These are phyloP conservation scores for Diospyros kaki DNA, from an alignment of 148 eudicot species.

Conservation along the genomic window DNA sequence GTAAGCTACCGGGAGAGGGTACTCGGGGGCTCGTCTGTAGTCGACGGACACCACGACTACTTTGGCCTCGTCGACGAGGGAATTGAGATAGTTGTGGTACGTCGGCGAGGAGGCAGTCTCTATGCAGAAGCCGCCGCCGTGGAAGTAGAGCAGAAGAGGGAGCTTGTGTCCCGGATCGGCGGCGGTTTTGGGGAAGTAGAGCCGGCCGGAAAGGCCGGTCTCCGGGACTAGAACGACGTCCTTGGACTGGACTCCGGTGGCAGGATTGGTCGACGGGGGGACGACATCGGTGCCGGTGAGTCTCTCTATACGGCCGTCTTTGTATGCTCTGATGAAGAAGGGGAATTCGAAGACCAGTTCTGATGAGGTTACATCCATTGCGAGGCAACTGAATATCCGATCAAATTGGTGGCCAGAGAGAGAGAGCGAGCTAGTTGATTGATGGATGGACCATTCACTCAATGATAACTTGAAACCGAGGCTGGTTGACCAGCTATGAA, in stretches of 20 bases:
- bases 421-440: background rate
- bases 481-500: too few relatives aligned
- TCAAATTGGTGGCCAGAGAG: background rate
- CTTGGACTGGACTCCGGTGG: constrained; percentile 36
- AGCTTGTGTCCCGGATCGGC: constrained; percentile 17
- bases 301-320: constrained; percentile 41
- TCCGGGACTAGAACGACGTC: constrained; percentile 31
- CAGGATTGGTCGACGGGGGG: constrained; percentile 31
- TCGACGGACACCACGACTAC: constrained; percentile 35
- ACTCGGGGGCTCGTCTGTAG: constrained; percentile 45
- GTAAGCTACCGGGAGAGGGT: constrained; percentile 45
- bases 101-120: constrained; percentile 31
- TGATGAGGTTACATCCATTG: constrained; percentile 5
- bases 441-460: too few relatives aligned
- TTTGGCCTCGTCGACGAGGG: constrained; percentile 22
- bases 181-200: constrained; percentile 27
- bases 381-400: background rate
- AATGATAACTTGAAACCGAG: too few relatives aligned
- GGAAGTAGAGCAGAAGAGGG: constrained; percentile 42
- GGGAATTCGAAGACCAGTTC: constrained; percentile 32
- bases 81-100: constrained; percentile 48
- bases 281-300: constrained; percentile 31
- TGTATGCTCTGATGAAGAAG: constrained; percentile 43
- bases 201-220: constrained; percentile 33
- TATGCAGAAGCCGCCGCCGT: constrained; percentile 47